Conservation (phyloP, 2,329 filamentous ascomycete species). For the Sclerotiophoma versabilis region DNA sequence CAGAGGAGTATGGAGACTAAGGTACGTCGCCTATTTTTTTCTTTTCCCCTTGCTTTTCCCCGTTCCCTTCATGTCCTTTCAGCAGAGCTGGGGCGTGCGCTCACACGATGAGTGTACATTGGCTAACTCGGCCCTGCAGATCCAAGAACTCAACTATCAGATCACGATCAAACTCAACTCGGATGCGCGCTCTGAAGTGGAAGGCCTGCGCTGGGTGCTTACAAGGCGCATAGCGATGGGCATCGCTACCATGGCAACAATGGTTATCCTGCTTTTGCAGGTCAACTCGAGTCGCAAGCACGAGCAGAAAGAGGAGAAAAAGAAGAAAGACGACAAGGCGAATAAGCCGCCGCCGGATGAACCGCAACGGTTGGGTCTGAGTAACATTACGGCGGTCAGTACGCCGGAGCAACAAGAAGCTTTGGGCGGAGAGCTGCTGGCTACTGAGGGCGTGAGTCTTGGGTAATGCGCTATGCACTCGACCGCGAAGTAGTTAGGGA, state of each 20-base stretch:
- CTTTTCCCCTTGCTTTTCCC: neutral
- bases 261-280: slow-evolving; percentile 15
- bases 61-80: too few relatives aligned
- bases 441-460: slow-evolving; percentile 43
- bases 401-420: slow-evolving; percentile 25
- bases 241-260: slow-evolving; percentile 34
- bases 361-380: neutral
- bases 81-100: too few relatives aligned
- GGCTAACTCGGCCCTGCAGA: slow-evolving; percentile 57
- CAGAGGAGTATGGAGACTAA: slow-evolving; percentile 84
- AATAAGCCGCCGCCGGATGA: slow-evolving; percentile 13
- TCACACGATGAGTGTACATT: too few relatives aligned
- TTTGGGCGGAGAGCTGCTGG: slow-evolving; percentile 42
- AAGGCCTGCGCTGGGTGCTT: slow-evolving; percentile 86
- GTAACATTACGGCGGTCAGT: neutral
- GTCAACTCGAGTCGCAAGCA: slow-evolving; percentile 30
- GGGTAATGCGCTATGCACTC: too few relatives aligned
- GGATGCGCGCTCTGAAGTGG: slow-evolving; percentile 90
- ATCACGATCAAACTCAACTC: slow-evolving; percentile 90
- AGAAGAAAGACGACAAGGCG: slow-evolving; percentile 45
- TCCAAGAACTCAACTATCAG: slow-evolving; percentile 95
- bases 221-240: slow-evolving; percentile 68
- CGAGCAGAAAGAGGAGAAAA: slow-evolving; percentile 49
- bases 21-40: slow-evolving; percentile 52
- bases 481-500: too few relatives aligned